Base-by-base conservation (phyloP, 345 rosid species). In the Bretschneidera sinensis region DNA sequence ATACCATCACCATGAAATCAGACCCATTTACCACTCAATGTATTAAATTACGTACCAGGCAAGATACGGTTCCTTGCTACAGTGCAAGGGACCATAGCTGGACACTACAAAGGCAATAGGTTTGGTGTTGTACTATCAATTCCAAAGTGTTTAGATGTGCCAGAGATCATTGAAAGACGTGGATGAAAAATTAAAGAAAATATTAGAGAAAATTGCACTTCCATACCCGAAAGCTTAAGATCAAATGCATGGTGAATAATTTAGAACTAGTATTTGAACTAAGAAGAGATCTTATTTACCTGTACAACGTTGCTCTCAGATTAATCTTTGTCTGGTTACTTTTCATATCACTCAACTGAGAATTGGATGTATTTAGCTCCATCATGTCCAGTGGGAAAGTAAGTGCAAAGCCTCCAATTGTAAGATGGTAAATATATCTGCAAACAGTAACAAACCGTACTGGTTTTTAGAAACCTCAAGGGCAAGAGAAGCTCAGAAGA, bases 371-470 rank as follows among this genome's bases (percentile, higher is more conserved):
- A 17, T 58, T 55, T 16, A 54, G 51, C 60, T 67, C 70, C 68
- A 14, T 69, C 14, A 23, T 48, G 17, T 68, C 75, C 21, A 82
- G 67, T 1, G 84, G 84, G 72, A 85, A 87, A 55, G 69, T 78
- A 43, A 87, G 87, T 39, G 91, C 95, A 51, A 83, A 87, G 54
- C 89, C 91, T 31, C 78, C 87, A 24, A 87, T 23, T 1, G 95
- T 81, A 62, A 88, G 83, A 63, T 88, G 83, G 76, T 85, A 77
- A 49, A 85, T 76, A 61, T 83, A 87, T 59, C 95, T 87, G 79
- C 68, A 62, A 72, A 59, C 25, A 56, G 55, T 47, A 2, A 21
- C 19, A 11, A 54, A 28, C 48, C 6, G 49, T 21, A 1, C 21
- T 47, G 48, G 47, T 18, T 53, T 54, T 54, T 34, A 55, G 16